Evolutionary conservation across 2,329 filamentous ascomycete genomes (phyloP).

Genomic region (Ophiostoma himal-ulmi): DNA sequence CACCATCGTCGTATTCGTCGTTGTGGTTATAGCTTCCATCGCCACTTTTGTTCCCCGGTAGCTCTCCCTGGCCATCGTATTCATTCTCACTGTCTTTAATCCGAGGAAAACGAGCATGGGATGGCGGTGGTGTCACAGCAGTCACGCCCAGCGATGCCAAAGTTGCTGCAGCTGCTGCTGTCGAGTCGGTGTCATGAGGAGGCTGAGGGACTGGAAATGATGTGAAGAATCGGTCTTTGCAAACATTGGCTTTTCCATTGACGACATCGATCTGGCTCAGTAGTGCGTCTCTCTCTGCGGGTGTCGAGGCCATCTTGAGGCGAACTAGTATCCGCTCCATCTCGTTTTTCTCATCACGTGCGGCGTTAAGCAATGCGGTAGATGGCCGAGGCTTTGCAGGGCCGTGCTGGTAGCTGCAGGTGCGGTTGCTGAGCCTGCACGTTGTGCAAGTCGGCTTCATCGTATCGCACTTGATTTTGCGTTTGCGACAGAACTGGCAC

Average conservation of each 20-base stretch:
- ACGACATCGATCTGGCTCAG: constrained; percentile 12
- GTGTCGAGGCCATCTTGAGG: constrained; percentile 12
- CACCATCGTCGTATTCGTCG: constrained; percentile 9
- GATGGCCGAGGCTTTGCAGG: constrained; percentile 21
- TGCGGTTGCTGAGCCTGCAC: constrained; percentile 19
- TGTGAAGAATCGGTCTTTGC: background rate
- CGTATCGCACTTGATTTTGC: constrained; percentile 22
- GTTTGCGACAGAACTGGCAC: constrained; percentile 21
- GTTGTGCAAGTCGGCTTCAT: constrained; percentile 20
- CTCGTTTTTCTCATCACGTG: constrained; percentile 15
- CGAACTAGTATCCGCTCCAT: constrained; percentile 19
- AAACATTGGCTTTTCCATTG: constrained; percentile 3
- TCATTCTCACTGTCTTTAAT: constrained; percentile 9
- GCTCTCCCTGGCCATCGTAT: background rate
- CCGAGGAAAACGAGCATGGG: background rate
- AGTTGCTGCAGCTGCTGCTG: background rate
- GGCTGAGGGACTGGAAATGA: background rate
- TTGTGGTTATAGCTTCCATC: background rate
- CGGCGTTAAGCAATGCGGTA: constrained; percentile 20
- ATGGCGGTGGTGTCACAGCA: background rate
- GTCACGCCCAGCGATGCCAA: constrained; percentile 5
- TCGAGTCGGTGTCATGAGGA: background rate
- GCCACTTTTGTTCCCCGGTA: background rate
- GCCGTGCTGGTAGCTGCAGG: constrained; percentile 20
- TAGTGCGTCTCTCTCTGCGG: constrained; percentile 13